Conservation (phyloP, 495 filamentous ascomycete species). For the Oleoguttula mirabilis region DNA sequence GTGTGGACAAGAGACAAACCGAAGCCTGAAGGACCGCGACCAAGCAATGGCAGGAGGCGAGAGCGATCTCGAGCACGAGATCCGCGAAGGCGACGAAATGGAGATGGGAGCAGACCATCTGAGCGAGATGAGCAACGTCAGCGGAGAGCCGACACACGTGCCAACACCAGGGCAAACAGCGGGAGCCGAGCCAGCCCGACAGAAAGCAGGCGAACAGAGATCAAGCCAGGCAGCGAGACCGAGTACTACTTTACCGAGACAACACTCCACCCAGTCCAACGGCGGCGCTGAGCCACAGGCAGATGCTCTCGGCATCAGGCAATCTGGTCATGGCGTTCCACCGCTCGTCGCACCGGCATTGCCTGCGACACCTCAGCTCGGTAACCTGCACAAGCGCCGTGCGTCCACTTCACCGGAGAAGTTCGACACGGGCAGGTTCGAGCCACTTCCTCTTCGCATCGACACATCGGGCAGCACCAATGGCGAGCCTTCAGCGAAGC, state of each 20-base stretch:
- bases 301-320: not conserved
- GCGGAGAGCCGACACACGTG: too few species aligned
- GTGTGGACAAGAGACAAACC: slow-evolving; percentile 9
- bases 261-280: not conserved
- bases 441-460: slow-evolving; percentile 11
- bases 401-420: slow-evolving; percentile 14
- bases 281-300: slow-evolving; percentile 3
- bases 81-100: not conserved
- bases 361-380: not conserved
- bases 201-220: not conserved
- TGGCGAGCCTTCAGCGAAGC: slow-evolving; percentile 5
- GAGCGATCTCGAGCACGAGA: slow-evolving; percentile 4
- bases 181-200: not conserved
- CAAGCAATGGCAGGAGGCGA: slow-evolving; percentile 3
- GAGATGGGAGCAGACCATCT: not conserved
- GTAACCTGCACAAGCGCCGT: slow-evolving; percentile 13
- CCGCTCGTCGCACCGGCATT: not conserved
- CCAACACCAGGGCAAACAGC: too few species aligned
- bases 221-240: not conserved
- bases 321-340: not conserved
- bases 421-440: slow-evolving; percentile 14
- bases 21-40: slow-evolving; percentile 6
- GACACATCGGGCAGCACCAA: not conserved
- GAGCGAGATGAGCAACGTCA: not conserved
- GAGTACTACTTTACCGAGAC: not conserved